Base-by-base conservation (phyloP, 2,329 filamentous ascomycete genomes). In the Venturia carpophila region DNA sequence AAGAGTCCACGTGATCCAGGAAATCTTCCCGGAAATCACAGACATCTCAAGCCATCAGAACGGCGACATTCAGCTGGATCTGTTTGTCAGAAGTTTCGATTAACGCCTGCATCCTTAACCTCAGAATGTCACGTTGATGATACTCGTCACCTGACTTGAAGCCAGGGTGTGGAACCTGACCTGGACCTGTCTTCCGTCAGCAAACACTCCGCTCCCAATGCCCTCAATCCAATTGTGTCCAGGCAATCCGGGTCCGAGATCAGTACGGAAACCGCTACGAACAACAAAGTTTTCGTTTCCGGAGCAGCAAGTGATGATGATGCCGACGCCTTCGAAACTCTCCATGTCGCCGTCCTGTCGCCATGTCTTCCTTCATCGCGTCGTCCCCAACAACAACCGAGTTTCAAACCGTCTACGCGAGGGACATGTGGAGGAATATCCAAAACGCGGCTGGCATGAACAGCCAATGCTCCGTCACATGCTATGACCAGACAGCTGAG, bases 241-340 rank as follows among this genome's bases (percentile, higher is more conserved):
- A 34, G 30, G 30, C 30, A 34, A 34, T 34, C 30, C 30, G 30
- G 6, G 30, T 34, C 30, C 30, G 30, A 6, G 30, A 3, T 6
- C 30, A 34, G 30, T 6, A 34, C 30, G 30, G 42, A n/a, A 19
- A 45, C 42, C 15, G 3, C 42, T 7, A 47, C n/a, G 21, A 47
- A 47, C 6, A n/a, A n/a, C 45, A 41, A 21, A 45, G 4, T 45
- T 6, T 21, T 3, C 11, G 15, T 5, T 17, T 9, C 13, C 49
- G 49, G 27, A 55, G 17, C 24, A 55, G 3, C 49, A 37, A 58
- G 47, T 3, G 1, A 58, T 9, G 13, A 37, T 21, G 30, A 37
- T 58, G 52, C 52, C 52, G 52, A 58, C n/a, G 52, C 30, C 52
- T 58, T 37, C 52, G 52, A 58, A 58, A 58, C 52, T 15, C 30